Evolutionary conservation across 1,139 yeast species (phyloP).

Genomic region (Geotrichum cucujoidarum): DNA sequence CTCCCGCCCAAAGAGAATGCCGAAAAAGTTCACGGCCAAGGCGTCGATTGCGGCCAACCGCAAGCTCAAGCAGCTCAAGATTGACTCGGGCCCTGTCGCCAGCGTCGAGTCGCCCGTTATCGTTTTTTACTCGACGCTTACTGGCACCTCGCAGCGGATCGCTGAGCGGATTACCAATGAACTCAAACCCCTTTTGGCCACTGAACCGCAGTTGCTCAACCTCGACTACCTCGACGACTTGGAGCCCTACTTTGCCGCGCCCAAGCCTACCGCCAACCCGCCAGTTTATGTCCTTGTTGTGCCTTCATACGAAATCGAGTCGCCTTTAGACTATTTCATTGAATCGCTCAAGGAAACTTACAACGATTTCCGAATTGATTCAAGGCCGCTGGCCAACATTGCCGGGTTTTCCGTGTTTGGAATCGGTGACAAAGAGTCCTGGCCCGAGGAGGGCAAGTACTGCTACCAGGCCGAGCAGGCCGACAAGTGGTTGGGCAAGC

Average conservation of each 20-base stretch:
- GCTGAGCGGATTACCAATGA: slow-evolving; percentile 40
- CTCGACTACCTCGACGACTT: slow-evolving; percentile 80
- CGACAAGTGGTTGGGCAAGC: slow-evolving; percentile 70
- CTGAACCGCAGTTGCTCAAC: slow-evolving; percentile 55
- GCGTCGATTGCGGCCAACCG: slow-evolving; percentile 19
- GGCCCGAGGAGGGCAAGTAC: slow-evolving; percentile 65
- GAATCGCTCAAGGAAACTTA: slow-evolving; percentile 76
- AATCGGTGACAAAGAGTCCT: slow-evolving; percentile 79
- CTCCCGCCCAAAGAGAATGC: slow-evolving; percentile 17
- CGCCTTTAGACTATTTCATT: slow-evolving; percentile 83
- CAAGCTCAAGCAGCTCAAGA: slow-evolving; percentile 28
- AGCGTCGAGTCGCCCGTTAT: slow-evolving; percentile 38
- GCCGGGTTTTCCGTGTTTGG: slow-evolving; percentile 85
- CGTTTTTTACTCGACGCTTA: slow-evolving; percentile 77
- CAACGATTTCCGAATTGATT: slow-evolving; percentile 81
- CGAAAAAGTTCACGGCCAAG: slow-evolving; percentile 28
- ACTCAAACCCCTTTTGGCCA: slow-evolving; percentile 39
- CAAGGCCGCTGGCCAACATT: slow-evolving; percentile 59
- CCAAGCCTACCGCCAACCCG: slow-evolving; percentile 36
- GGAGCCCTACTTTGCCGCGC: slow-evolving; percentile 72
- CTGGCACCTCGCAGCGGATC: slow-evolving; percentile 72
- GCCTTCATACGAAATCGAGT: slow-evolving; percentile 90
- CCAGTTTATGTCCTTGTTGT: slow-evolving; percentile 68
- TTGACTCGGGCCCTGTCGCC: slow-evolving; percentile 27
- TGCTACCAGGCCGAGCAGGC: slow-evolving; percentile 80